These are phyloP conservation scores for Starmerella stigmatis DNA, from an alignment of 805 yeast genomes.

Conservation along the genomic window DNA sequence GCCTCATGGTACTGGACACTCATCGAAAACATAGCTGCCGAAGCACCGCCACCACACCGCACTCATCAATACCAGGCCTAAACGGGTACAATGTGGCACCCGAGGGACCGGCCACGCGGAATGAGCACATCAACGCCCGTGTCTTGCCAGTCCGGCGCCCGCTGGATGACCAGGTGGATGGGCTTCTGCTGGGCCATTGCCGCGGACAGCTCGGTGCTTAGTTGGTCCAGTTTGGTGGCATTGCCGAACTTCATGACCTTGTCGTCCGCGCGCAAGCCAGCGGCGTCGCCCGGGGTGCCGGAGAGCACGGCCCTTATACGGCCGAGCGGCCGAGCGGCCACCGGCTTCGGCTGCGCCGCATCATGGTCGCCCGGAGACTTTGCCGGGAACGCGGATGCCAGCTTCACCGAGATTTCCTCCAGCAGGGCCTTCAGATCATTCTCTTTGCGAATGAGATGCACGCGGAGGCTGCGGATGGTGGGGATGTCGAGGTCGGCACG, in stretches of 20 bases:
- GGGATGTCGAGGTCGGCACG: constrained; percentile 74
- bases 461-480: constrained; percentile 48
- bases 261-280: constrained; percentile 51
- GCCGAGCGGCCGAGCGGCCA: neutral
- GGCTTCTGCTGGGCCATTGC: neutral
- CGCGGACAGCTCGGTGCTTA: constrained; percentile 31
- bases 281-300: constrained; percentile 46
- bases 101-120: constrained; percentile 11
- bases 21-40: too few relatives aligned
- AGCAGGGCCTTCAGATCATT: constrained; percentile 55
- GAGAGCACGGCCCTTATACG: constrained; percentile 26
- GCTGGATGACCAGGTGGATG: constrained; percentile 5
- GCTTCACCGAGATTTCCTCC: constrained; percentile 37
- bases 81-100: constrained; percentile 18
- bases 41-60: neutral
- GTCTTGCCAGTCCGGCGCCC: neutral
- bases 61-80: neutral
- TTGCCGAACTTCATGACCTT: constrained; percentile 44
- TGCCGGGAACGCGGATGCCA: constrained; percentile 34
- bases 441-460: constrained; percentile 52
- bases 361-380: constrained; percentile 11
- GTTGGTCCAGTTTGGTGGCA: constrained; percentile 47
- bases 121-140: constrained; percentile 3
- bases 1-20: too few relatives aligned
- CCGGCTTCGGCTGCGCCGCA: neutral